These are phyloP conservation scores for Anthostomella pinea DNA, from an alignment of 2,329 filamentous ascomycete genomes.

Conservation along the genomic window DNA sequence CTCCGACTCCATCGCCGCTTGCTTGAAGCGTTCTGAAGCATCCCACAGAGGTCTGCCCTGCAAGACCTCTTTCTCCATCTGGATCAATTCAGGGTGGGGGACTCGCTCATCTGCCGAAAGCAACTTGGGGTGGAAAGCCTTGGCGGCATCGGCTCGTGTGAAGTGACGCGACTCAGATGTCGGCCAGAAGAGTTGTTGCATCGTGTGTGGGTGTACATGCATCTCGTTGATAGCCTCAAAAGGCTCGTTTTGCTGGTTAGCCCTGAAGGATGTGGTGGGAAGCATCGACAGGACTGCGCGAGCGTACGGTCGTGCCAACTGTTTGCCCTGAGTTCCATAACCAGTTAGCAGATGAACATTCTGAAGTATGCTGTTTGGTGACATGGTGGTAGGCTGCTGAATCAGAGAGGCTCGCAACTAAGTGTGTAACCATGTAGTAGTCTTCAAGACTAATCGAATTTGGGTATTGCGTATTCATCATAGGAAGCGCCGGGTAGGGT, in stretches of 20 bases:
- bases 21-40: slow-evolving; percentile 39
- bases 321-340: slow-evolving; percentile 61
- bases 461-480: slow-evolving; percentile 66
- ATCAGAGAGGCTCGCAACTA: slow-evolving; percentile 76
- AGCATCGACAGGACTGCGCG: slow-evolving; percentile 77
- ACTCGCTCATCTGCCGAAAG: slow-evolving; percentile 60
- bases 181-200: slow-evolving; percentile 63
- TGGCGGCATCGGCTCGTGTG: slow-evolving; percentile 63
- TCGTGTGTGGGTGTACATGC: slow-evolving; percentile 58
- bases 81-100: slow-evolving; percentile 60
- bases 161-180: slow-evolving; percentile 62
- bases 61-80: slow-evolving; percentile 49
- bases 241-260: slow-evolving; percentile 42
- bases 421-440: slow-evolving; percentile 81
- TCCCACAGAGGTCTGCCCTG: slow-evolving; percentile 36
- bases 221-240: slow-evolving; percentile 65
- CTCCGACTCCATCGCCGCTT: slow-evolving; percentile 38
- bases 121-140: slow-evolving; percentile 59
- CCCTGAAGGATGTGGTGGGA: slow-evolving; percentile 62
- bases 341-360: slow-evolving; percentile 14
- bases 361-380: slow-evolving; percentile 14
- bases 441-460: slow-evolving; percentile 99
- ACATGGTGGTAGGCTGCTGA: slow-evolving; percentile 14
- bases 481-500: slow-evolving; percentile 24
- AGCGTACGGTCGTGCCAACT: slow-evolving; percentile 72